Evolutionary conservation across 2,329 filamentous ascomycete species (phyloP).

Genomic region (Cercospora nicotianae): DNA sequence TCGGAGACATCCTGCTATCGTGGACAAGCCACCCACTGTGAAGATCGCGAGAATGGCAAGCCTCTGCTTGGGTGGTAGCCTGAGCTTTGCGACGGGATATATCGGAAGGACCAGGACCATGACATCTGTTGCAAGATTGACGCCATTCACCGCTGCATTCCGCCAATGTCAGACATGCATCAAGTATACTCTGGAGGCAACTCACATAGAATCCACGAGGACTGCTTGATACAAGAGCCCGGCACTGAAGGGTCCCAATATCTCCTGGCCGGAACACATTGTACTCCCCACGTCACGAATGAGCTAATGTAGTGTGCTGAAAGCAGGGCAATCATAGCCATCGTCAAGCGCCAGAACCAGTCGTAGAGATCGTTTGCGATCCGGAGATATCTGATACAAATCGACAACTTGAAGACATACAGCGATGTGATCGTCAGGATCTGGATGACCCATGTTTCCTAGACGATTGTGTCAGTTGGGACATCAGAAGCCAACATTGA

Average conservation of each 20-base stretch:
- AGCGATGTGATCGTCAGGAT: slow-evolving; percentile 7
- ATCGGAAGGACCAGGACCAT: slow-evolving; percentile 1
- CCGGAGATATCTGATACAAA: slow-evolving; percentile 4
- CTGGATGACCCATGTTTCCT: slow-evolving; percentile 8
- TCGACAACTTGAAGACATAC: slow-evolving; percentile 6
- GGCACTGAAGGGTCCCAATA: background rate
- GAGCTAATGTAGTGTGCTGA: slow-evolving; percentile 5
- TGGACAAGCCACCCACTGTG: background rate
- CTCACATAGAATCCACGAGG: background rate
- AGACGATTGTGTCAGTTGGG: background rate
- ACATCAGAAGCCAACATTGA: background rate
- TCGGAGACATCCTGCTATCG: slow-evolving; percentile 2
- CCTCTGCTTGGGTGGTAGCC: background rate
- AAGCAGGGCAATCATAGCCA: background rate
- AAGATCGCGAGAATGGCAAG: slow-evolving; percentile 7
- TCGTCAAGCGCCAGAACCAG: slow-evolving; percentile 1
- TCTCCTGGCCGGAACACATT: background rate
- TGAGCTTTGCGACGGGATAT: background rate
- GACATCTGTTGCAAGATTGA: slow-evolving; percentile 2
- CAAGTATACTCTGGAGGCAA: background rate
- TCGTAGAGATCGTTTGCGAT: background rate
- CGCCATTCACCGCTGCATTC: background rate
- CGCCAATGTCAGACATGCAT: background rate
- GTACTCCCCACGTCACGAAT: background rate
- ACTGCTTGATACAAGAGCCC: background rate